phyloP scores from a whole-genome alignment of 2,329 filamentous ascomycete genomes.

The Ustilaginoidea virens region DNA sequence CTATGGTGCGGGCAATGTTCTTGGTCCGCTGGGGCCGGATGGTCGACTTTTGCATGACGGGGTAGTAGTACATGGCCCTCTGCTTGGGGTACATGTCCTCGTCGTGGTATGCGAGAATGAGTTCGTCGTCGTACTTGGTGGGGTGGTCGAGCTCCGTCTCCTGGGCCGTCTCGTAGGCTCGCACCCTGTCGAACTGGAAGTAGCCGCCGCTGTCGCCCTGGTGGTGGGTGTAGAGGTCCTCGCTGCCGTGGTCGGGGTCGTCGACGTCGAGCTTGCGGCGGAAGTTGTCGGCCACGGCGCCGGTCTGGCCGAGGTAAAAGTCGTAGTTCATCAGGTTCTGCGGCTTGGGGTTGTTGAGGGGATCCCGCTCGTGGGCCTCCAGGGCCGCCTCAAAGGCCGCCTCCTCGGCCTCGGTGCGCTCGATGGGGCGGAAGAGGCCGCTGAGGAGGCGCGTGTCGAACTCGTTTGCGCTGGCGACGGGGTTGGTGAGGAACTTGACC shows the following conservation, averaged over 20 bases:
- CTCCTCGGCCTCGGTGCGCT: slow-evolving; percentile 38
- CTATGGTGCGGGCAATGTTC: slow-evolving; percentile 41
- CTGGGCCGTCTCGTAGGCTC: slow-evolving; percentile 48
- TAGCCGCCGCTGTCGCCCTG: slow-evolving; percentile 28
- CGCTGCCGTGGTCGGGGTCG: slow-evolving; percentile 37
- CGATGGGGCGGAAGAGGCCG: slow-evolving; percentile 45
- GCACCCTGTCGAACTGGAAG: slow-evolving; percentile 46
- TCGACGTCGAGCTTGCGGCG: slow-evolving; percentile 44
- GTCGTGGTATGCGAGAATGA: slow-evolving; percentile 43
- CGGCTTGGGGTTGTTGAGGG: slow-evolving; percentile 37
- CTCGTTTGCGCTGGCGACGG: slow-evolving; percentile 31
- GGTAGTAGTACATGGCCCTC: slow-evolving; percentile 52
- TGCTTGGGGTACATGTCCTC: slow-evolving; percentile 32
- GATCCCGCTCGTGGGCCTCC: slow-evolving; percentile 41
- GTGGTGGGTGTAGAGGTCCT: slow-evolving; percentile 37
- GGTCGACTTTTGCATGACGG: slow-evolving; percentile 46
- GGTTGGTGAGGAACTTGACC: slow-evolving; percentile 53
- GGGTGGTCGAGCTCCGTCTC: slow-evolving; percentile 39
- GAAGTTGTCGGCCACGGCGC: slow-evolving; percentile 35
- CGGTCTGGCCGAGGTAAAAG: slow-evolving; percentile 43
- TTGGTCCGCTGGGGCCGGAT: slow-evolving; percentile 48
- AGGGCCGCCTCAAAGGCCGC: slow-evolving; percentile 32
- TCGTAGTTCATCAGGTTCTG: slow-evolving; percentile 49
- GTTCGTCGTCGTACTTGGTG: slow-evolving; percentile 48
- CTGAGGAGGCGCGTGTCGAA: slow-evolving; percentile 48